phyloP scores from a whole-genome alignment of 495 filamentous ascomycete genomes.

The Ascodesmis nigricans region DNA sequence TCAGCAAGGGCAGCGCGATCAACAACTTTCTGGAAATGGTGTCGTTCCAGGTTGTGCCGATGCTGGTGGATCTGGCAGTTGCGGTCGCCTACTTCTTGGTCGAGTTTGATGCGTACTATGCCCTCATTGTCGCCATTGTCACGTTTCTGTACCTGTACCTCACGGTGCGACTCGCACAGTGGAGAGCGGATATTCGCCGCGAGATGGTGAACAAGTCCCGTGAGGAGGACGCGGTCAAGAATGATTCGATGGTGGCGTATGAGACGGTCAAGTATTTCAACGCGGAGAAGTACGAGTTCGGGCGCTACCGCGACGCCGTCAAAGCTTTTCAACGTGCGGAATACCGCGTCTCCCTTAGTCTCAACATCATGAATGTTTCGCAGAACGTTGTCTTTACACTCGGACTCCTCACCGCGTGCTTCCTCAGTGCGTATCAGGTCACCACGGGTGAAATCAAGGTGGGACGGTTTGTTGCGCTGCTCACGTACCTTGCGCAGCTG shows the following conservation, averaged over 20 bases:
- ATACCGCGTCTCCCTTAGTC: constrained; percentile 65
- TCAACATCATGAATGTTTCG: constrained; percentile 81
- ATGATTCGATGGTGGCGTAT: constrained; percentile 92
- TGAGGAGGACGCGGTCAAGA: constrained; percentile 93
- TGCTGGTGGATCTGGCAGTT: constrained; percentile 73
- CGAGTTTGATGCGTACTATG: constrained; percentile 67
- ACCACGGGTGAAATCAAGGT: constrained; percentile 45
- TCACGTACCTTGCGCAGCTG: constrained; percentile 82
- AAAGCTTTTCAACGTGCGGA: constrained; percentile 65
- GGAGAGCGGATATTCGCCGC: constrained; percentile 68
- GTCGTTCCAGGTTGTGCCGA: constrained; percentile 84
- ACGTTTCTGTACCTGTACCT: constrained; percentile 94
- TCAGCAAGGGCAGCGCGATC: constrained; percentile 90
- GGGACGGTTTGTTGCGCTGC: constrained; percentile 55
- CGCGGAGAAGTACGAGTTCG: constrained; percentile 81
- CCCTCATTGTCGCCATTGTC: constrained; percentile 71
- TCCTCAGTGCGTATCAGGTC: constrained; percentile 76
- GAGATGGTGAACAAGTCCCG: constrained; percentile 86
- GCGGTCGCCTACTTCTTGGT: constrained; percentile 72
- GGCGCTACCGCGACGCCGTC: constrained; percentile 60
- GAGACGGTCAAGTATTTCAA: constrained; percentile 99
- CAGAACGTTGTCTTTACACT: constrained; percentile 89
- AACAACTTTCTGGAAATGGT: constrained; percentile 91
- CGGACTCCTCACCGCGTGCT: constrained; percentile 61
- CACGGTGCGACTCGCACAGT: constrained; percentile 86